Evolutionary conservation across 164 flowering plant genomes (phyloP).

Genomic region (Taxillus chinensis): DNA sequence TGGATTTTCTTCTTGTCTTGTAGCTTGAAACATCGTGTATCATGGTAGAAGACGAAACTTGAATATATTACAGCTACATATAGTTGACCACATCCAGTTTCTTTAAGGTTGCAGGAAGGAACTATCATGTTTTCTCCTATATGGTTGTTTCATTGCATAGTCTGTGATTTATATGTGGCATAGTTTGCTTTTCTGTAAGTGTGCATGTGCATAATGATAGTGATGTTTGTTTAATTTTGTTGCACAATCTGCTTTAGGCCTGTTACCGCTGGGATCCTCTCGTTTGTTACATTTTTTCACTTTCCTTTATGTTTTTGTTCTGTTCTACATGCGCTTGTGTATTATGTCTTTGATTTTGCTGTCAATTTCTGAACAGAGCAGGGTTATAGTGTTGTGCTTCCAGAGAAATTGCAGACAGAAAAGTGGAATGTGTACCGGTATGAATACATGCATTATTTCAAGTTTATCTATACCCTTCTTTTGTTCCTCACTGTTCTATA

Average conservation of each 20-base stretch:
- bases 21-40: no score
- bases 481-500: neutral
- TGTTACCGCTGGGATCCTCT: neutral
- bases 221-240: neutral
- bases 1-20: no score
- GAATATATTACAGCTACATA: no score
- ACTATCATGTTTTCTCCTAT: no score
- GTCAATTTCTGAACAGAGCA: constrained; percentile 44
- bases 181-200: neutral
- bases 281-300: neutral
- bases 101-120: no score
- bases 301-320: neutral
- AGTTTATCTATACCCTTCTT: neutral
- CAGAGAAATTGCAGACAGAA: constrained; percentile 82
- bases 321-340: neutral
- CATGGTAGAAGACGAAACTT: no score
- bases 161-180: no score
- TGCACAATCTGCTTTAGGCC: neutral
- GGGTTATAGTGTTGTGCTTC: constrained; percentile 91
- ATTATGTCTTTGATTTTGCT: neutral
- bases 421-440: constrained; percentile 98
- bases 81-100: no score
- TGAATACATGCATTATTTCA: neutral
- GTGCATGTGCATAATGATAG: neutral
- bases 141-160: no score